Evolutionary conservation across 345 rosid genomes (phyloP).

Genomic region (Moricandia moricandioides): DNA sequence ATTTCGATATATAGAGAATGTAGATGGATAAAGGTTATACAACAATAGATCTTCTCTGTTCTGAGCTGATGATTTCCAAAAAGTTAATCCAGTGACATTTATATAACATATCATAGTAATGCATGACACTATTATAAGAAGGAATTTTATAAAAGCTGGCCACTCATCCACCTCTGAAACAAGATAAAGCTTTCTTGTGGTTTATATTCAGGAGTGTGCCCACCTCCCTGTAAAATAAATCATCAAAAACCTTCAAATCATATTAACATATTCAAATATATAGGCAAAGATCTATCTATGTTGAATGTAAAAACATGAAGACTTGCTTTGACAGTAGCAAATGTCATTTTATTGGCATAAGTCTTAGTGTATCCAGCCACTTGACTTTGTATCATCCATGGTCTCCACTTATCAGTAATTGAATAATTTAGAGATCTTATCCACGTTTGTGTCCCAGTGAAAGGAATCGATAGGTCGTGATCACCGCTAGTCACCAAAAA

Average conservation of each 20-base stretch:
- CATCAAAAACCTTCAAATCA: not conserved
- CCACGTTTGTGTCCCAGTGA: conserved; percentile 54
- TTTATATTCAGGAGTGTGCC: conserved; percentile 47
- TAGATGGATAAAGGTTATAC: too few relatives aligned
- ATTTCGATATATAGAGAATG: too few relatives aligned
- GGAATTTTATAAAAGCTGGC: conserved; percentile 10
- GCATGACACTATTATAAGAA: too few relatives aligned
- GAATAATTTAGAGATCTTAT: conserved; percentile 48
- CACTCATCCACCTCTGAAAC: conserved; percentile 31
- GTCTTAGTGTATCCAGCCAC: conserved; percentile 53
- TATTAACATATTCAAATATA: not conserved
- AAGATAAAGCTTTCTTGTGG: conserved; percentile 45
- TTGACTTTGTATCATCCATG: conserved; percentile 49
- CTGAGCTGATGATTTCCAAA: too few relatives aligned
- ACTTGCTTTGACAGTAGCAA: conserved; percentile 58
- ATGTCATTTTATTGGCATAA: conserved; percentile 59
- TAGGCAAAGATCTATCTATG: not conserved
- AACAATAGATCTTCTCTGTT: too few relatives aligned
- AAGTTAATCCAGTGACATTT: too few relatives aligned
- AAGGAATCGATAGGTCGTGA: conserved; percentile 50
- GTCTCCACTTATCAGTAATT: conserved; percentile 56
- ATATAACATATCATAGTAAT: too few relatives aligned
- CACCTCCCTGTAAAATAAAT: conserved; percentile 49
- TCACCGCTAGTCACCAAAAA: conserved; percentile 47
- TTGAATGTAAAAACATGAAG: not conserved